Percentiles rank a stretch among this genome's conserved stretches.
phyloP scores from a whole-genome alignment of 1,139 yeast species.

The Neolecta irregularis region DNA sequence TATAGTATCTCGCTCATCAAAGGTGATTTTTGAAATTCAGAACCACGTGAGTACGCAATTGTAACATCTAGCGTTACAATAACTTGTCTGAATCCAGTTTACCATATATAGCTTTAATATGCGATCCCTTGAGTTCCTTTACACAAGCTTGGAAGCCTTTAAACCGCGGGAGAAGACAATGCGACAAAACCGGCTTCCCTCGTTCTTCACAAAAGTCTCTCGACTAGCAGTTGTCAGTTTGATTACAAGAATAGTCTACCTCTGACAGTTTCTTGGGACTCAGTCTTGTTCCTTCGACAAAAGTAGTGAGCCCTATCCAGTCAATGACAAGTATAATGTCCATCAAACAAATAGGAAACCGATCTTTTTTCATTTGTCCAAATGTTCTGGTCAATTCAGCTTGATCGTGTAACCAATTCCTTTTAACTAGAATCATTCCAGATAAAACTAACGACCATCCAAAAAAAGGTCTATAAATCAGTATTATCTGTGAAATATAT shows the following conservation, averaged over 20 bases:
- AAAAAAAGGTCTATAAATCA: slow-evolving; percentile 5
- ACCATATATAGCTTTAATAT: slow-evolving; percentile 31
- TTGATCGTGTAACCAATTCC: slow-evolving; percentile 8
- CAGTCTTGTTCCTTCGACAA: slow-evolving; percentile 10
- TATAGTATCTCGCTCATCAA: no score
- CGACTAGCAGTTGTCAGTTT: slow-evolving; percentile 24
- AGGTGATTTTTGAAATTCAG: slow-evolving; percentile 32
- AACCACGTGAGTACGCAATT: slow-evolving; percentile 41
- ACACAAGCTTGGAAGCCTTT: slow-evolving; percentile 23
- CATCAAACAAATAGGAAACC: slow-evolving; percentile 9
- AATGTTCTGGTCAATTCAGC: slow-evolving; percentile 6
- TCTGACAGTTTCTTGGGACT: slow-evolving; percentile 15
- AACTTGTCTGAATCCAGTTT: slow-evolving; percentile 27
- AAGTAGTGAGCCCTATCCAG: slow-evolving; percentile 8
- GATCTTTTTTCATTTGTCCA: slow-evolving; percentile 1
- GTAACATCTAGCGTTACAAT: slow-evolving; percentile 26
- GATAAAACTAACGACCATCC: slow-evolving; percentile 8
- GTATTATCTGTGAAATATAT: not conserved
- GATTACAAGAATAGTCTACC: no score
- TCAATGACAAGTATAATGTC: no score
- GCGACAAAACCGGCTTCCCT: slow-evolving; percentile 34
- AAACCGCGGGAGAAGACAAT: slow-evolving; percentile 33
- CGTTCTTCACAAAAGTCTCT: slow-evolving; percentile 18
- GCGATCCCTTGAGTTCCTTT: slow-evolving; percentile 18
- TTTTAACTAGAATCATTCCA: slow-evolving; percentile 8